These are phyloP conservation scores for Sistotremastrum niveocremeum DNA, from an alignment of 768 basidiomycete species.

Conservation along the genomic window DNA sequence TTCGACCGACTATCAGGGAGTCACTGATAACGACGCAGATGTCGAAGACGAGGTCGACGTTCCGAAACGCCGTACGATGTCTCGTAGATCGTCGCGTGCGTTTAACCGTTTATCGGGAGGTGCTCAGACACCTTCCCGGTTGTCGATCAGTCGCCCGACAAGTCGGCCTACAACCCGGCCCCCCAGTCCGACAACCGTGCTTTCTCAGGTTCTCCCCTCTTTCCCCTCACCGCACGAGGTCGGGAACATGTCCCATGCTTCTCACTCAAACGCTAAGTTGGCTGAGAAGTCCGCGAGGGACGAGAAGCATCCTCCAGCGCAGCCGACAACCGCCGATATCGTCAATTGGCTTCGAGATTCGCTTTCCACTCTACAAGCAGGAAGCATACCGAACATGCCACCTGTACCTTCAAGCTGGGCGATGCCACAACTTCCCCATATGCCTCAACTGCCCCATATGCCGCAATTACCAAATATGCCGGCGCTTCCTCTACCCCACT, in stretches of 20 bases:
- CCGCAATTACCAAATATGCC: constrained; percentile 53
- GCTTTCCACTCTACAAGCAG: constrained; percentile 36
- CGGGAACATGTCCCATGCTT: constrained; percentile 3
- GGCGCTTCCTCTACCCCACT: constrained; percentile 32
- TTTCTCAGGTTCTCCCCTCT: neutral
- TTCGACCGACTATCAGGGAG: constrained; percentile 21
- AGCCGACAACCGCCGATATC: constrained; percentile 37
- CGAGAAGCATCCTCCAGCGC: constrained; percentile 29
- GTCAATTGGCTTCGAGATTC: constrained; percentile 62
- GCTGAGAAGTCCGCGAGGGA: constrained; percentile 9
- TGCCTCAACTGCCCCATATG: constrained; percentile 35
- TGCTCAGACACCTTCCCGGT: neutral
- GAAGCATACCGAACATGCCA: constrained; percentile 42
- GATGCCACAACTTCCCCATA: constrained; percentile 30
- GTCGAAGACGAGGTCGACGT: constrained; percentile 18
- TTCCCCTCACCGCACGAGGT: constrained; percentile 9
- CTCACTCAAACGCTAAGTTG: constrained; percentile 7
- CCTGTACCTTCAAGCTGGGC: constrained; percentile 24
- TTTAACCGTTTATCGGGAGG: constrained; percentile 6
- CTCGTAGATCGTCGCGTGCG: constrained; percentile 22
- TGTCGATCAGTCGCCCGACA: neutral
- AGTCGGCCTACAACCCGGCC: neutral
- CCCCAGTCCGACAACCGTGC: neutral
- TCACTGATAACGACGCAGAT: constrained; percentile 11
- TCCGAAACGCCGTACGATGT: constrained; percentile 17